phyloP scores from a whole-genome alignment of 768 basidiomycete species.

The Hortiboletus flavorubellus region DNA sequence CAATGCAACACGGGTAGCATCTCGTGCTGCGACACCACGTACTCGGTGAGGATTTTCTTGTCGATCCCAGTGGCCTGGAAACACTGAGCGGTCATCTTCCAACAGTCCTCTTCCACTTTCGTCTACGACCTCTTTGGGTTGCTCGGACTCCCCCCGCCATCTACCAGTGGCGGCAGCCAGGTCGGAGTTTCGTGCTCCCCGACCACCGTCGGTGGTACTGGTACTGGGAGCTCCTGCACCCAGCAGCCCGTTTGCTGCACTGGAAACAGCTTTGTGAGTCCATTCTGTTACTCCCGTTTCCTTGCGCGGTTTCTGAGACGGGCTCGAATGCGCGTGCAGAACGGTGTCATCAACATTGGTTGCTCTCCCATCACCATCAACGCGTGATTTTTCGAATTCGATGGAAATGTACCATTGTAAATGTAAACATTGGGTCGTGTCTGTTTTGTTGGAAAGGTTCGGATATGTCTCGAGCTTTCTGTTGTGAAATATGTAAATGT shows the following conservation, averaged over 20 bases:
- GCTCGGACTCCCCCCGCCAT: not conserved
- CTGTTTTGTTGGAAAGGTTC: not conserved
- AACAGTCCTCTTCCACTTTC: not conserved
- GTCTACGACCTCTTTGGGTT: not conserved
- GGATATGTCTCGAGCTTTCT: not conserved
- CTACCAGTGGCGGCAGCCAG: not conserved
- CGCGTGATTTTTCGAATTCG: not conserved
- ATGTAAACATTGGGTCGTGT: not conserved
- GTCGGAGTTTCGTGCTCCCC: conserved; percentile 1
- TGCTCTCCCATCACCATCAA: conserved; percentile 2
- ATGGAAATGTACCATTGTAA: not conserved
- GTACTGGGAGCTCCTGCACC: not conserved
- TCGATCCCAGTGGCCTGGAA: not conserved
- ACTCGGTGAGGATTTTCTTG: not conserved
- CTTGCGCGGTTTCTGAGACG: not conserved
- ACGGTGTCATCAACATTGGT: not conserved
- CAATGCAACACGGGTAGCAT: conserved; percentile 41
- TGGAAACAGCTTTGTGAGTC: not conserved
- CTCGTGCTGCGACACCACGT: conserved; percentile 3
- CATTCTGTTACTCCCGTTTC: not conserved
- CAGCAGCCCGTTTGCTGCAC: conserved; percentile 2
- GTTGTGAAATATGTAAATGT: not conserved
- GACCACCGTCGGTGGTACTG: not conserved
- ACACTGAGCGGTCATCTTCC: not conserved
- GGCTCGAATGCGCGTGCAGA: not conserved